A percentile compares a stretch with the other conserved stretches of the same genome.
Conservation (phyloP, 1,284 basidiomycete species). For the Puccinia sorghi region DNA sequence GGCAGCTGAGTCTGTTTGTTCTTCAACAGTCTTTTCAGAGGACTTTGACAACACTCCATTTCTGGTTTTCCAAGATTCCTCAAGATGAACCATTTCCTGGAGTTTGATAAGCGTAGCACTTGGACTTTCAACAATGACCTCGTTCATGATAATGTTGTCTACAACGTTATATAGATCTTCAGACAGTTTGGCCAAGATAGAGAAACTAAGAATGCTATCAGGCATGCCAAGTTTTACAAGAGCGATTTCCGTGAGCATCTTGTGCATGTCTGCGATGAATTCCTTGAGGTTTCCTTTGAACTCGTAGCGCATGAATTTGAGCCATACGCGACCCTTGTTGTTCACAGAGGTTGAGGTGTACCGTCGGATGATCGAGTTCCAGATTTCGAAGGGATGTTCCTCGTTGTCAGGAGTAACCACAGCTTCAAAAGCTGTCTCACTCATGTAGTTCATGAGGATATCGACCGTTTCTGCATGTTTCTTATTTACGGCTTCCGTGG, state of each 20-base stretch:
- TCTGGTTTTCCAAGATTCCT: neutral
- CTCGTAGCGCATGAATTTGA: neutral
- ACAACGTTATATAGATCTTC: neutral
- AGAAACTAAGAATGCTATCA: no score
- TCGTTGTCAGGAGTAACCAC: no score
- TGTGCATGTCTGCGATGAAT: no score
- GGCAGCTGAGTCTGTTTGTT: neutral
- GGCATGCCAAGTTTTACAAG: neutral
- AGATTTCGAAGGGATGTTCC: neutral
- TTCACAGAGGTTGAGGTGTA: conserved; percentile 7
- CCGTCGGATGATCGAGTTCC: neutral
- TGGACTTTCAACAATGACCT: no score
- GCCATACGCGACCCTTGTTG: no score
- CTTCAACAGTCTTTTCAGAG: neutral
- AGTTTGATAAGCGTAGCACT: neutral
- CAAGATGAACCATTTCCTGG: no score
- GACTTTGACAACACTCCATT: neutral
- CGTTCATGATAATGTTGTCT: neutral
- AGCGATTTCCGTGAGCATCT: neutral
- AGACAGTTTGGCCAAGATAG: neutral
- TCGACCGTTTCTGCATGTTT: no score
- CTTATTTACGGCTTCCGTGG: neutral
- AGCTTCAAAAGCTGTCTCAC: neutral
- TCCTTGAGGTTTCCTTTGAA: neutral
- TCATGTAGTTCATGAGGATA: neutral